A percentile compares a stretch with the other conserved stretches of the same genome.
These are phyloP conservation scores for Lipomyces kockii DNA, from an alignment of 805 yeast species.

Conservation along the genomic window DNA sequence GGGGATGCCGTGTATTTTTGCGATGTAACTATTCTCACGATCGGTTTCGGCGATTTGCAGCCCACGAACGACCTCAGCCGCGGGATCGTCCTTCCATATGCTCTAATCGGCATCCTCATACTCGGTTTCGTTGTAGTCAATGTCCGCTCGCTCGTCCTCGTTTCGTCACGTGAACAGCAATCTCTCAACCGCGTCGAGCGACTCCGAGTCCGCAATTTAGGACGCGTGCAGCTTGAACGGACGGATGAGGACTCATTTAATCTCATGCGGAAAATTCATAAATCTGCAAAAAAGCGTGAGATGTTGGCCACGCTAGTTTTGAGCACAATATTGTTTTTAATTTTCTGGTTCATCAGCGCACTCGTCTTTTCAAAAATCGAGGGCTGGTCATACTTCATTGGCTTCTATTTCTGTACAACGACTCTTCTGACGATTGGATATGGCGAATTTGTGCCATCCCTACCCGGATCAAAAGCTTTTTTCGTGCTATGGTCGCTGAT, in stretches of 20 bases:
- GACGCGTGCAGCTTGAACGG: slow-evolving; percentile 1
- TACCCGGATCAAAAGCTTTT: slow-evolving; percentile 70
- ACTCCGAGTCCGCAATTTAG: slow-evolving; percentile 49
- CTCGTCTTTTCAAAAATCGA: slow-evolving; percentile 63
- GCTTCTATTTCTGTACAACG: slow-evolving; percentile 73
- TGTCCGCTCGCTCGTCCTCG: slow-evolving; percentile 65
- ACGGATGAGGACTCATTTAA: slow-evolving; percentile 53
- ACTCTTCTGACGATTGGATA: slow-evolving; percentile 84
- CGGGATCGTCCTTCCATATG: slow-evolving; percentile 64
- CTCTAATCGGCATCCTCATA: slow-evolving; percentile 70
- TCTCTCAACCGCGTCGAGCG: slow-evolving; percentile 68
- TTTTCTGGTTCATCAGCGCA: slow-evolving; percentile 77
- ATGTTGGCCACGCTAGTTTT: not conserved
- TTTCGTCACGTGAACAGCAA: slow-evolving; percentile 65
- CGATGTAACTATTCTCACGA: slow-evolving; percentile 72
- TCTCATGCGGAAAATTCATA: slow-evolving; percentile 60
- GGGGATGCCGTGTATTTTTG: slow-evolving; percentile 77
- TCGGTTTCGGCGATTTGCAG: slow-evolving; percentile 80
- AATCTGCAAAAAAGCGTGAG: slow-evolving; percentile 43
- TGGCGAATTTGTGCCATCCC: slow-evolving; percentile 70
- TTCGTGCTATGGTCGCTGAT: slow-evolving; percentile 80
- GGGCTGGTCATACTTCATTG: slow-evolving; percentile 71
- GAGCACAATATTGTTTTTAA: slow-evolving; percentile 25
- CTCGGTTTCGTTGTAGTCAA: slow-evolving; percentile 78
- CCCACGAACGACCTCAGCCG: slow-evolving; percentile 61